Evolutionary conservation across 2,329 filamentous ascomycete genomes (phyloP), one percentile per base, ranked within the genome.

Genomic region (Rhexocercosporidium sp.): DNA sequence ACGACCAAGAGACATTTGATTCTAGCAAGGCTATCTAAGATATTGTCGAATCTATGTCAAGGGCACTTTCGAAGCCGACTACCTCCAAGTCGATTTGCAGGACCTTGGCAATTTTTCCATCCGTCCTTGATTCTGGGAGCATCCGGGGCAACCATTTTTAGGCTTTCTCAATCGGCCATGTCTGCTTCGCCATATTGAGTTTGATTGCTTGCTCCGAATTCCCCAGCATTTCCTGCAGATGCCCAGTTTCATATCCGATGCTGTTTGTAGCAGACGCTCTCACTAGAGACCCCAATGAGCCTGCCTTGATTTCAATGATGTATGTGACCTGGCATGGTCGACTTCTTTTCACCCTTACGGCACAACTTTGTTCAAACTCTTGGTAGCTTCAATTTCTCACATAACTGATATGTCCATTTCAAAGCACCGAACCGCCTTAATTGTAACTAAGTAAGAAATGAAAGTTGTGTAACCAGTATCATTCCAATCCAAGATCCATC

Each of bases 291-390:
- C 47, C 47, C 16, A 51, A 22, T 51, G 47, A 51, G 47, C 20
- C 47, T 29, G 47, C 18, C 47, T 22, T 51, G 47, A 51, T 51
- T n/a, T 7, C 47, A 20, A 51, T 51, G 47, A 51, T 51, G 25
- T 51, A 51, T 29, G 20, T 20, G 47, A 51, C 25, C 8, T 51
- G 47, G 47, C 25, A 51, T 51, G 47, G 25, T 51, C 47, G 47
- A 22, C 47, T 51, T 51, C 47, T 51, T 18, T 51, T 51, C 47
- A 51, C 47, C 20, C 47, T 51, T 51, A 51, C 47, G 47, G 47
- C 47, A 51, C 47, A 51, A 51, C 25, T 51, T 51, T 51, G 47
- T 51, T 51, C 47, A 51, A 51, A 51, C 47, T 51, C 14, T 51
- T 51, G 47, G 16, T 22, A 51, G 47, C 47, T 51, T 51, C 47